A percentile compares a stretch with the other conserved stretches of the same genome.
Evolutionary conservation across 2,329 filamentous ascomycete genomes (phyloP).

Genomic region (Botrytis fragariae): DNA sequence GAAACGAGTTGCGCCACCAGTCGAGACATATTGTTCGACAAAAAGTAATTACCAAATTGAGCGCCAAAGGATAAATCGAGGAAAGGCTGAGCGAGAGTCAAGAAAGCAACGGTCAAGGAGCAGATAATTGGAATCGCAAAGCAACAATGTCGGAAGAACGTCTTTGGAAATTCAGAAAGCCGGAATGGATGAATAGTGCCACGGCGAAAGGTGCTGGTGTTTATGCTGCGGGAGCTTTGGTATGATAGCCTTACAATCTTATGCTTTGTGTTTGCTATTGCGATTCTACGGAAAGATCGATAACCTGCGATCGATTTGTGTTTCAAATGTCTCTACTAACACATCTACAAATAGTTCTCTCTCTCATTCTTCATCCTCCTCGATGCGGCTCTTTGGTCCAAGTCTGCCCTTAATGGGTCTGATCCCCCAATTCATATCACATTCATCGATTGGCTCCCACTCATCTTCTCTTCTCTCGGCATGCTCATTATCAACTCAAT

Average conservation of each 20-base stretch:
- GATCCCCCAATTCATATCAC: slow-evolving; percentile 54
- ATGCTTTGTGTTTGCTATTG: slow-evolving; percentile 4
- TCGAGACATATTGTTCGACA: background rate
- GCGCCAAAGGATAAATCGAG: background rate
- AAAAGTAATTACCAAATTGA: background rate
- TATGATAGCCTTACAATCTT: slow-evolving; percentile 42
- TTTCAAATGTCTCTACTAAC: background rate
- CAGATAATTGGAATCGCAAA: background rate
- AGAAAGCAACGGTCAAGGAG: background rate
- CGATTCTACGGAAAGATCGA: background rate
- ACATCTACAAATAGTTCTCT: slow-evolving; percentile 51
- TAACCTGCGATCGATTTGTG: background rate
- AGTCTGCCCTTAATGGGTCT: slow-evolving; percentile 57
- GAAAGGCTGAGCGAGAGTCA: background rate
- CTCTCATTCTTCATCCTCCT: slow-evolving; percentile 68
- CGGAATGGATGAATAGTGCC: slow-evolving; percentile 64
- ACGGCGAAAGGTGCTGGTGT: slow-evolving; percentile 63
- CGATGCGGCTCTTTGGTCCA: slow-evolving; percentile 66
- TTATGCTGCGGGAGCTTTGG: slow-evolving; percentile 61
- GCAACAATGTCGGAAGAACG: slow-evolving; percentile 59
- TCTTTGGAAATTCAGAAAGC: slow-evolving; percentile 65
- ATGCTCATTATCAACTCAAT: slow-evolving; percentile 72
- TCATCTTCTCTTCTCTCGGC: slow-evolving; percentile 64
- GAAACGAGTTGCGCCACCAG: background rate
- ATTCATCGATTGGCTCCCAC: slow-evolving; percentile 68